Conservation (phyloP, 75 land plant species). For the Cupressus sempervirens region DNA sequence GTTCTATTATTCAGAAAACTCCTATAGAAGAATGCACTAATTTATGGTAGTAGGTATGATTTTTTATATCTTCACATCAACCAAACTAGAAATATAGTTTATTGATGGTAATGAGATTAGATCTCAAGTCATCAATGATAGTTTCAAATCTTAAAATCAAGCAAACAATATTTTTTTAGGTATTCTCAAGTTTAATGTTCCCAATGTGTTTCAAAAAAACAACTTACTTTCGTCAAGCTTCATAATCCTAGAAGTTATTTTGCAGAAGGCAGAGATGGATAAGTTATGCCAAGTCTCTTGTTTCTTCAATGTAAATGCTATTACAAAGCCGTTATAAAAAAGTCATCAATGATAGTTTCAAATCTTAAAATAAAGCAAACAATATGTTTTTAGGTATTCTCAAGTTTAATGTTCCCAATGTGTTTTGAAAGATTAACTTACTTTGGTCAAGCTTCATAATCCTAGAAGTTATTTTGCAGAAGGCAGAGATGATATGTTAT, state of each 20-base stretch:
- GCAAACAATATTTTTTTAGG: neutral
- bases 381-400: too few relatives aligned
- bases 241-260: neutral
- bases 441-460: too few relatives aligned
- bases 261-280: neutral
- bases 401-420: too few relatives aligned
- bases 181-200: neutral
- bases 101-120: neutral
- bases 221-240: neutral
- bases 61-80: conserved; percentile 5
- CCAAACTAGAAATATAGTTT: neutral
- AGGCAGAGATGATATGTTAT: too few relatives aligned
- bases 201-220: neutral
- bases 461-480: too few relatives aligned
- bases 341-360: too few relatives aligned
- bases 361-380: too few relatives aligned
- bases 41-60: conserved; percentile 7
- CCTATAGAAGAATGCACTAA: conserved; percentile 1
- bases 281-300: too few relatives aligned
- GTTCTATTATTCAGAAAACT: conserved; percentile 10
- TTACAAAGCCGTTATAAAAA: too few relatives aligned
- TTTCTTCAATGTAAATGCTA: too few relatives aligned
- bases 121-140: conserved; percentile 8
- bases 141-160: neutral
- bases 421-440: too few relatives aligned